Conservation (phyloP, 495 filamentous ascomycete species). For the Chaetomium tenue region DNA sequence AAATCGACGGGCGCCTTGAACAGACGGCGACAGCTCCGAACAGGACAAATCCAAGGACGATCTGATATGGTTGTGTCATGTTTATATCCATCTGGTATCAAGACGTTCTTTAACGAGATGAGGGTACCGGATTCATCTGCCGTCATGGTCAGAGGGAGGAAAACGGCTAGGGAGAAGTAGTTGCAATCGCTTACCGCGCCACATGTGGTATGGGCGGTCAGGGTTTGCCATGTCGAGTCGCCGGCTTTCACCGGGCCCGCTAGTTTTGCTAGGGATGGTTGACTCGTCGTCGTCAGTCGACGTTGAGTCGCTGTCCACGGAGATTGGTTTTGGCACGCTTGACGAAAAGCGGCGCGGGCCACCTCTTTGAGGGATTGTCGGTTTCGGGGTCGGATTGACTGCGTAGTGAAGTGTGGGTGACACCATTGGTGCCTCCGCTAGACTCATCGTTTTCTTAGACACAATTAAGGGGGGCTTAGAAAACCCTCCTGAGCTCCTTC, state of each 20-base stretch:
- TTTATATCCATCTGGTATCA: too few species aligned
- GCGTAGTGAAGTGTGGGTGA: not conserved
- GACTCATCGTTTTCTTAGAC: conserved; percentile 22
- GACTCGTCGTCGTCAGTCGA: not conserved
- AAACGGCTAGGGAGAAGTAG: not conserved
- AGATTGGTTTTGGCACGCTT: not conserved
- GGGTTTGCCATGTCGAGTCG: conserved; percentile 18
- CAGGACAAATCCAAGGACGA: conserved; percentile 28
- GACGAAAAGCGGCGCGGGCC: not conserved
- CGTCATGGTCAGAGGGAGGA: conserved; percentile 1
- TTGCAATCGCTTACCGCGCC: conserved; percentile 12
- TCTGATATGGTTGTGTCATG: too few species aligned
- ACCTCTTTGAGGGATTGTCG: conserved; percentile 5
- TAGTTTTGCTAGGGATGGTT: not conserved
- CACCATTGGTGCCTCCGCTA: conserved; percentile 21
- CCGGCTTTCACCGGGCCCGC: not conserved
- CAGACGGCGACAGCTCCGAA: conserved; percentile 24
- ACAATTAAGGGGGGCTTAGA: conserved; percentile 22
- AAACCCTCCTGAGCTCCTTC: conserved; percentile 11
- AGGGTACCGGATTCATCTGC: not conserved
- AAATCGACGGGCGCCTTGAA: conserved; percentile 10
- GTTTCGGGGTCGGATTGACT: too few species aligned
- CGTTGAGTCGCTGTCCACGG: not conserved
- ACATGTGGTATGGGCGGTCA: conserved; percentile 26
- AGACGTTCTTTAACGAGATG: too few species aligned